Conservation (phyloP, 108 stramenopile genomes). For the Chaetoceros tenuissimus region DNA sequence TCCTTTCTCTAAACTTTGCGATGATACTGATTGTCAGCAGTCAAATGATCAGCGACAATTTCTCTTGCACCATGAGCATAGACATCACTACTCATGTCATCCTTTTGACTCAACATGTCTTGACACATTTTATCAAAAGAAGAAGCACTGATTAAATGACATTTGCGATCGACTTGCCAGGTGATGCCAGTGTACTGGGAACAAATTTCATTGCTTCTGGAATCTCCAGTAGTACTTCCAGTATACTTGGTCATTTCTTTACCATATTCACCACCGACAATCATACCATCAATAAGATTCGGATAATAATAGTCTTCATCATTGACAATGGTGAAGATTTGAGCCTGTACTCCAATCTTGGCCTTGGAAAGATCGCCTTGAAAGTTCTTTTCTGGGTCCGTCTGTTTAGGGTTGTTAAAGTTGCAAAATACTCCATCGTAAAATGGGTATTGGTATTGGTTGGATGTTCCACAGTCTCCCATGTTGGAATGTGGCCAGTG, state of each 20-base stretch:
- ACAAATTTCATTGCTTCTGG: slow-evolving; percentile 38
- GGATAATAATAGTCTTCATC: slow-evolving; percentile 36
- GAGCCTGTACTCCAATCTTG: slow-evolving; percentile 29
- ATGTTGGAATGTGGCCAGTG: slow-evolving; percentile 39
- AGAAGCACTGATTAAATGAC: slow-evolving; percentile 58
- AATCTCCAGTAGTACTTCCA: slow-evolving; percentile 54
- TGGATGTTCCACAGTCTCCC: slow-evolving; percentile 27
- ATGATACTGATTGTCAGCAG: slow-evolving; percentile 46
- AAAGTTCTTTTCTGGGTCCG: slow-evolving; percentile 1
- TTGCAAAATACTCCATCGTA: slow-evolving; percentile 45
- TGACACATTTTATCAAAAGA: slow-evolving; percentile 60
- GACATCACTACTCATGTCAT: slow-evolving; percentile 57
- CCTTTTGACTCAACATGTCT: slow-evolving; percentile 52
- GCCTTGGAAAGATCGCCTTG: slow-evolving; percentile 8
- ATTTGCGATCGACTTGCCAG: slow-evolving; percentile 72
- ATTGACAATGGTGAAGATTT: slow-evolving; percentile 41
- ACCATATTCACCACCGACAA: too few species aligned
- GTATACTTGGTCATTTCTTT: slow-evolving; percentile 46
- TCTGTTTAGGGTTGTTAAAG: slow-evolving; percentile 2
- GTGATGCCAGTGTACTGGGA: slow-evolving; percentile 56
- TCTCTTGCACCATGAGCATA: slow-evolving; percentile 54
- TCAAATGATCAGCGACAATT: slow-evolving; percentile 24
- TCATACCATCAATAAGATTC: too few species aligned
- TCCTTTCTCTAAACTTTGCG: too few species aligned
- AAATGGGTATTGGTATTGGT: slow-evolving; percentile 42